Conservation (phyloP, 768 basidiomycete species). For the Artomyces pyxidatus region DNA sequence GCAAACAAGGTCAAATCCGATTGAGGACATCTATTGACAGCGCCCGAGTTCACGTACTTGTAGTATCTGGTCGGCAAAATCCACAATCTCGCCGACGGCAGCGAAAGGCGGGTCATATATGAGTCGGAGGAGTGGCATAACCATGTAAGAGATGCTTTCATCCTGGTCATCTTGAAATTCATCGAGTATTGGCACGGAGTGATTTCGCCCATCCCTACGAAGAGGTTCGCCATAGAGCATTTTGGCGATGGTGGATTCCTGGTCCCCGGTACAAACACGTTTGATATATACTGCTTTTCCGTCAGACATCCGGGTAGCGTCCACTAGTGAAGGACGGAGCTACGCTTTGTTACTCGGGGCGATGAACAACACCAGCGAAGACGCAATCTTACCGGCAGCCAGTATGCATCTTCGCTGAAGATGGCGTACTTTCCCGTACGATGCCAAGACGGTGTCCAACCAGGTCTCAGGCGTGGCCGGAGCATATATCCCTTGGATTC, state of each 20-base stretch:
- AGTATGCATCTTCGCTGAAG: background rate
- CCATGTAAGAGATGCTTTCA: constrained; percentile 5
- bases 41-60: constrained; percentile 1
- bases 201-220: constrained; percentile 1
- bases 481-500: constrained; percentile 17
- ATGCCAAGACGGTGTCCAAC: constrained; percentile 16
- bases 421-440: background rate
- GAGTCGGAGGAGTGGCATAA: constrained; percentile 10
- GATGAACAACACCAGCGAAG: too few relatives aligned
- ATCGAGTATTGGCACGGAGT: constrained; percentile 10
- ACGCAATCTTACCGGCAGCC: constrained; percentile 1
- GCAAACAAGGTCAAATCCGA: background rate
- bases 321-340: constrained; percentile 16
- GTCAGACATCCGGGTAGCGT: constrained; percentile 26
- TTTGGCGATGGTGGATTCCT: constrained; percentile 13
- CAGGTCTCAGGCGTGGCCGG: constrained; percentile 7
- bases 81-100: constrained; percentile 2
- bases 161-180: constrained; percentile 2
- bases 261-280: constrained; percentile 2
- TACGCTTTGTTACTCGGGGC: too few relatives aligned
- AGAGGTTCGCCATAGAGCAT: constrained; percentile 1
- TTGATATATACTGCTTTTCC: constrained; percentile 24
- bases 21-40: too few relatives aligned
- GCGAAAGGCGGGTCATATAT: background rate
- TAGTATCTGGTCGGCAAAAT: constrained; percentile 8